Conservation (phyloP, 345 rosid genomes). For the Rhizophora mangle region DNA sequence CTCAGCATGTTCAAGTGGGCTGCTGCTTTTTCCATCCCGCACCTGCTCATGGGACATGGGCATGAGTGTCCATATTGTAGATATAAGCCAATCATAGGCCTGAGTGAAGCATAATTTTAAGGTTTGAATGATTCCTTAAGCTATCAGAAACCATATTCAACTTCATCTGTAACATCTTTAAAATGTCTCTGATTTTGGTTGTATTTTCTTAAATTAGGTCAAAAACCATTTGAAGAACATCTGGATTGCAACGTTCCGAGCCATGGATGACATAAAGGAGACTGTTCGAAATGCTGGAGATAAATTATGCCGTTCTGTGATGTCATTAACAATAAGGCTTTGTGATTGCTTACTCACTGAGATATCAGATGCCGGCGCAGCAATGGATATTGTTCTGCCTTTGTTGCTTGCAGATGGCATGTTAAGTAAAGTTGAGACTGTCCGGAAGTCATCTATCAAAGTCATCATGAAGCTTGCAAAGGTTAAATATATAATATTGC, state of each 20-base stretch:
- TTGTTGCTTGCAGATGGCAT: slow-evolving; percentile 88
- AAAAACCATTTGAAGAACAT: slow-evolving; percentile 69
- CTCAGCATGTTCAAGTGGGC: too few species aligned
- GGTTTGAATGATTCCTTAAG: too few species aligned
- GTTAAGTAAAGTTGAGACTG: slow-evolving; percentile 77
- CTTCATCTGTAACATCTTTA: not conserved
- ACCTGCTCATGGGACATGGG: too few species aligned
- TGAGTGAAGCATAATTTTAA: too few species aligned
- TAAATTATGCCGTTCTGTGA: slow-evolving; percentile 69
- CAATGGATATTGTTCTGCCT: slow-evolving; percentile 82
- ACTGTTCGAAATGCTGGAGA: slow-evolving; percentile 96
- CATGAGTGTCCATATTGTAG: too few species aligned
- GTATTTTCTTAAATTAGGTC: slow-evolving; percentile 43
- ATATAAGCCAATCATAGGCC: too few species aligned
- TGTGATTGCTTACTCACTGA: slow-evolving; percentile 88
- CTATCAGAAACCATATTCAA: not conserved
- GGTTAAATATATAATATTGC: slow-evolving; percentile 38
- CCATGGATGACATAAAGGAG: slow-evolving; percentile 99
- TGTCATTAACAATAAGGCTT: slow-evolving; percentile 79
- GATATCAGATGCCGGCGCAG: slow-evolving; percentile 61
- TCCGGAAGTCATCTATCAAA: slow-evolving; percentile 87
- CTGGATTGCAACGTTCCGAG: slow-evolving; percentile 87
- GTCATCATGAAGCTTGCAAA: slow-evolving; percentile 96
- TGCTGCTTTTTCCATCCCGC: too few species aligned
- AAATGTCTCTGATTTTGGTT: not conserved